A percentile compares a stretch with the other conserved stretches of the same genome.
These are phyloP conservation scores for Cucurbita argyrosperma DNA, from an alignment of 306 rosid species.

Conservation along the genomic window DNA sequence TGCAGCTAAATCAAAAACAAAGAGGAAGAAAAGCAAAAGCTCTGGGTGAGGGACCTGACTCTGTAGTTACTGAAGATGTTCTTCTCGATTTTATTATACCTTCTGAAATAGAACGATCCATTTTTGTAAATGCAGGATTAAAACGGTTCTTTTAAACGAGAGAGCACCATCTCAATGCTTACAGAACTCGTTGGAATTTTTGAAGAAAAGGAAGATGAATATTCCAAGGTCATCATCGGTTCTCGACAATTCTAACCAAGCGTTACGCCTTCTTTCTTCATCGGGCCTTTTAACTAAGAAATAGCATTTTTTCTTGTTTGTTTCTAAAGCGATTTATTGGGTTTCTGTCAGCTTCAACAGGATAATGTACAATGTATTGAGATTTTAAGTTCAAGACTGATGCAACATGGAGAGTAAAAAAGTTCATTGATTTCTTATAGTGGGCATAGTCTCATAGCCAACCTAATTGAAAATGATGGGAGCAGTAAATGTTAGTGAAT, in stretches of 20 bases:
- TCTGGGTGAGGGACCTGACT: conserved; percentile 35
- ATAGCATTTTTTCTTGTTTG: neutral
- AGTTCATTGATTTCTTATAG: neutral
- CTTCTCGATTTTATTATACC: neutral
- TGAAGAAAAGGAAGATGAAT: conserved; percentile 54
- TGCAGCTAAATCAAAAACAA: conserved; percentile 25
- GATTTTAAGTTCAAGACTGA: neutral
- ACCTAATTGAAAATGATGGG: neutral
- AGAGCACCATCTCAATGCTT: conserved; percentile 47
- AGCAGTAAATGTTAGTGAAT: neutral
- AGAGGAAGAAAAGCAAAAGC: conserved; percentile 40
- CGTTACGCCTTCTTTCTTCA: conserved; percentile 53
- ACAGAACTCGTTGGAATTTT: conserved; percentile 58
- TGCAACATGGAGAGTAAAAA: neutral
- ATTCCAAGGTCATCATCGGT: conserved; percentile 62
- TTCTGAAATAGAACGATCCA: neutral
- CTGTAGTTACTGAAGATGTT: neutral
- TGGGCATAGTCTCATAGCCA: neutral
- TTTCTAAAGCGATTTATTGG: neutral
- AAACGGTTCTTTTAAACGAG: conserved; percentile 38
- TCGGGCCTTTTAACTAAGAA: conserved; percentile 44
- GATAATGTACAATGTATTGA: neutral
- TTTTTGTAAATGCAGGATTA: conserved; percentile 34
- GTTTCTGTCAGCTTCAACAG: neutral
- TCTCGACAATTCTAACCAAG: conserved; percentile 66